Evolutionary conservation across 2,329 filamentous ascomycete genomes (phyloP), one percentile per base, ranked within the genome.

Genomic region (Aphanoascus verrucosus): DNA sequence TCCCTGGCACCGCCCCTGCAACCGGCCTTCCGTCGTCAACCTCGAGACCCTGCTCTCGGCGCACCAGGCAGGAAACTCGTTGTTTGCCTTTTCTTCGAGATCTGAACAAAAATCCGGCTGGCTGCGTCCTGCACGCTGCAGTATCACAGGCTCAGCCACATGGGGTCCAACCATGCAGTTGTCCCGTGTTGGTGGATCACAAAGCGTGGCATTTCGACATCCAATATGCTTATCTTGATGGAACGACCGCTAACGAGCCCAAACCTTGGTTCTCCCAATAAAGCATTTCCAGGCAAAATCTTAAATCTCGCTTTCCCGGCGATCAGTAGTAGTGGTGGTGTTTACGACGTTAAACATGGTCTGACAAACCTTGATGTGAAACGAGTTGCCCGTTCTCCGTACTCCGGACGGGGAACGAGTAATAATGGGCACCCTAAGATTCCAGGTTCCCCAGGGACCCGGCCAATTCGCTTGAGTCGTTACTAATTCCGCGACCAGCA

Each of bases 181-280:
- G 50, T 53, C 31, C 50, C 50, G 50, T 45, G 50, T 47, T 34
- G 42, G 50, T 53, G 50, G 50, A 53, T 53, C 50, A 44, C 50
- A 42, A 53, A 47, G 50, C 50, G 34, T 53, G 42, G 50, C 50
- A 53, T 53, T 28, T 44, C 23, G 41, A 44, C 41, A 23, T 42
- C 43, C 49, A 43, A 51, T 20, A 50, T 50, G 48, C 48, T 50
- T 50, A 50, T 50, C 23, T 23, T 42, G 23, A 50, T 14, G 32
- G 34, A 2, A 46, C 35, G 32, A 48, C 45, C 45, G 32, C 45
- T 37, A 15, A 48, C 45, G 17, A 23, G 20, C 19, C 32, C 48
- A 20, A 43, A 43, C 42, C 34, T 49, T 49, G 28, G 37, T 50
- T 50, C 48, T 49, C 31, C 47, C 47, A 49, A 49, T 49, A 42